Evolutionary conservation across 805 yeast species (phyloP), one percentile per base, ranked within the genome.

Genomic region (Ogataea zsoltii): DNA sequence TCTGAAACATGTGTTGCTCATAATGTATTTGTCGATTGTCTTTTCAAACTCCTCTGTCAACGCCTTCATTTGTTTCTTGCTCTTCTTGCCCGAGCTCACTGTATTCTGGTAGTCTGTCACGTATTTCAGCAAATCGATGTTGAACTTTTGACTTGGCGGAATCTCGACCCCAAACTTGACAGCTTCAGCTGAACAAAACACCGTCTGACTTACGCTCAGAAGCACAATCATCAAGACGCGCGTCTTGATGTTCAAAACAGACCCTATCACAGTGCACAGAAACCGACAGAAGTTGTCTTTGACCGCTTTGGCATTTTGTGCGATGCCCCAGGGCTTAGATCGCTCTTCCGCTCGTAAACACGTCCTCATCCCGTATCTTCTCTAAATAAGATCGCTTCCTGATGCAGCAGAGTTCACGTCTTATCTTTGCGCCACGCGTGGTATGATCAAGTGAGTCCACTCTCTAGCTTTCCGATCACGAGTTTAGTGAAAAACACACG

Each of bases 151-250:
- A 25, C 52, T 50, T 6, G 55, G 51, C 3, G 48, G 48, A 5
- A 54, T 43, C 17, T 40, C 46, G 60, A 65, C 33, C 69, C 73
- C 60, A 67, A 51, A 33, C 17, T 37, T 33, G 14, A 47, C 42
- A 23, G 47, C 50, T 21, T 39, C 44, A 3, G 42, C 47, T 12
- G 50, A 40, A 21, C 37, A 33, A 7, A 36, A 12, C 25, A 38
- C 26, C 16, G 33, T 17, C 28, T 15, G 28, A 15, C 15, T 31
- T 13, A 40, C 6, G 9, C 19, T 17, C 17, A 40, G 23, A 11
- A 40, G 18, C 16, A 21, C 31, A 25, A 40, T 25, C 12, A 40
- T 32, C 35, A 31, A 33, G 32, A 33, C 37, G 43, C 37, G 31
- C 37, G 36, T 40, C 36, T 40, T 40, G 35, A 19, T n/a, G 32